These are phyloP conservation scores for Moelleriella libera DNA, from an alignment of 2,329 filamentous ascomycete species.

Conservation along the genomic window DNA sequence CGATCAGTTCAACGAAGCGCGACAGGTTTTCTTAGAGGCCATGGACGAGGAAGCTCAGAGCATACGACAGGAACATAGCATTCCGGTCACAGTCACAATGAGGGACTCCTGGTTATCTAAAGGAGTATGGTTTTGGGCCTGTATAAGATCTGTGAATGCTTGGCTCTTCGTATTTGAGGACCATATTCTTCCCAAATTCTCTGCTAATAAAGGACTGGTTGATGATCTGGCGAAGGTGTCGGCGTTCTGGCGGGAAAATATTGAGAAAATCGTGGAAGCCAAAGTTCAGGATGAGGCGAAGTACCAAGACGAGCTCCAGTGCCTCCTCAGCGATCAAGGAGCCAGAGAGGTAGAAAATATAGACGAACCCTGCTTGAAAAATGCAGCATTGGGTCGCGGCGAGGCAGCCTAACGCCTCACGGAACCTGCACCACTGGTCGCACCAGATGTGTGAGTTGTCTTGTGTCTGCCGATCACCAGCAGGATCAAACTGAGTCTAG, in stretches of 20 bases:
- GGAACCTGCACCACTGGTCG: too few relatives aligned
- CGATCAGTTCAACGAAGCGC: constrained; percentile 4
- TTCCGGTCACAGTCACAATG: constrained; percentile 7
- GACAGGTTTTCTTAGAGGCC: constrained; percentile 5
- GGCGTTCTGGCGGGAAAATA: constrained; percentile 6
- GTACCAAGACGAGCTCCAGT: constrained; percentile 6
- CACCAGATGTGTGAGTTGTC: too few relatives aligned
- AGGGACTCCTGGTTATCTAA: constrained; percentile 7
- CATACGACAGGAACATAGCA: constrained; percentile 5
- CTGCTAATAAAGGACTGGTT: constrained; percentile 4
- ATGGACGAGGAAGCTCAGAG: constrained; percentile 6
- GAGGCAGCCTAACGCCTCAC: too few relatives aligned
- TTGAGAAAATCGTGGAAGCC: constrained; percentile 1
- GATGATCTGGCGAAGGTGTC: constrained; percentile 5
- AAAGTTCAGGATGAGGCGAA: constrained; percentile 8
- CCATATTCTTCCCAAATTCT: constrained; percentile 3
- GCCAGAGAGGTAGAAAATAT: too few relatives aligned
- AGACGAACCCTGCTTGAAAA: too few relatives aligned
- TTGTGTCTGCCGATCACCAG: too few relatives aligned
- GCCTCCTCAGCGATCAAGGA: neutral
- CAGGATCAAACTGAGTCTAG: too few relatives aligned
- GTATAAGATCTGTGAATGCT: constrained; percentile 7
- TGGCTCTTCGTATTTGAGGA: constrained; percentile 9
- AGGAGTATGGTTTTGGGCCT: constrained; percentile 11
- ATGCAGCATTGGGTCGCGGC: too few relatives aligned